Evolutionary conservation across 2,329 filamentous ascomycete genomes (phyloP).

Genomic region (Stachybotrys chartarum): DNA sequence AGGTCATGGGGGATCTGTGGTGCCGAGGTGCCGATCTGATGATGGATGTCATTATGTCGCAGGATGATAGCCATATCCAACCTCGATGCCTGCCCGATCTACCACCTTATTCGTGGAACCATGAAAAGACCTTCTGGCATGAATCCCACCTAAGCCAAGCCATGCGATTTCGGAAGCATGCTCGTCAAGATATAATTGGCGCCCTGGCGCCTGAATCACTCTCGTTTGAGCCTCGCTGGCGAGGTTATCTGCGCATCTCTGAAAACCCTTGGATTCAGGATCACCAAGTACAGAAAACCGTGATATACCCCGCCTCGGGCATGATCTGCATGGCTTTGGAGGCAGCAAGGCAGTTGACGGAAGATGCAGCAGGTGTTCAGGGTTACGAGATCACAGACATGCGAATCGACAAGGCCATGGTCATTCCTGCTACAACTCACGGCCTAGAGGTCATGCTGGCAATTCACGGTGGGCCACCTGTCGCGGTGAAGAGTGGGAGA

Average conservation of each 20-base stretch:
- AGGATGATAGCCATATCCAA: slow-evolving; percentile 3
- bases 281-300: slow-evolving; percentile 42
- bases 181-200: slow-evolving; percentile 45
- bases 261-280: slow-evolving; percentile 47
- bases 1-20: slow-evolving; percentile 29
- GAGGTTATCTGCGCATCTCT: slow-evolving; percentile 37
- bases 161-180: slow-evolving; percentile 35
- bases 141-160: slow-evolving; percentile 39
- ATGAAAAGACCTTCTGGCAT: slow-evolving; percentile 44
- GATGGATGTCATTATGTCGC: slow-evolving; percentile 21
- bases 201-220: slow-evolving; percentile 34
- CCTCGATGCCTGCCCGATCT: slow-evolving; percentile 34
- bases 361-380: slow-evolving; percentile 12
- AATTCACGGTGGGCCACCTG: neutral
- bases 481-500: neutral
- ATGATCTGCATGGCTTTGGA: slow-evolving; percentile 43
- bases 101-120: slow-evolving; percentile 49
- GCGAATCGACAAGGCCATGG: slow-evolving; percentile 41
- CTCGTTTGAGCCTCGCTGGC: slow-evolving; percentile 40
- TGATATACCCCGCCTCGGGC: slow-evolving; percentile 43
- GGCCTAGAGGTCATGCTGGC: slow-evolving; percentile 45
- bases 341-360: slow-evolving; percentile 32
- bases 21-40: slow-evolving; percentile 21
- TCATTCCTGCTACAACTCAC: slow-evolving; percentile 36
- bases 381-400: slow-evolving; percentile 39